phyloP scores from a whole-genome alignment of 441 rosid species.

The Metrosideros polymorpha region DNA sequence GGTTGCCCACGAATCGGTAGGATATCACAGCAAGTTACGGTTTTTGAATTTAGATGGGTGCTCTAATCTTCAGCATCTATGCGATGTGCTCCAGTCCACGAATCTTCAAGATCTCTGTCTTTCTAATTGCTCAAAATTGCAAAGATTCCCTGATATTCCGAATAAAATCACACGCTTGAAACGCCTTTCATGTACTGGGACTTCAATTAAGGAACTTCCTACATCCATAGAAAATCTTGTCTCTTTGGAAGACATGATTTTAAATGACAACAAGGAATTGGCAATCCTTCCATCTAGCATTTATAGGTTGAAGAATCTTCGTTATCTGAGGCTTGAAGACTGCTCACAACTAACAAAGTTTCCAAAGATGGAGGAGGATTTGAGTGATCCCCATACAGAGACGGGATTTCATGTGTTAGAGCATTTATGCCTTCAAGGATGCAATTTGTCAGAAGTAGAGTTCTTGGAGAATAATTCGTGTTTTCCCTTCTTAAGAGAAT shows the following conservation, averaged over 20 bases:
- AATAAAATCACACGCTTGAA: fast-evolving
- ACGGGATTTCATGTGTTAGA: fast-evolving
- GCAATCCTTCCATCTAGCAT: background rate
- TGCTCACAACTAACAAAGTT: background rate
- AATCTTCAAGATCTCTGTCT: too few relatives aligned
- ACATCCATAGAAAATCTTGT: background rate
- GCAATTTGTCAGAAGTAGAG: background rate
- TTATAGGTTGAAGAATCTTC: background rate
- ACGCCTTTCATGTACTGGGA: fast-evolving
- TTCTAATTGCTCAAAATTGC: background rate
- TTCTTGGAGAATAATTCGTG: background rate
- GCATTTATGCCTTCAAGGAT: fast-evolving
- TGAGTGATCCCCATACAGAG: background rate
- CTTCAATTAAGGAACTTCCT: background rate
- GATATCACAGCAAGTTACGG: background rate
- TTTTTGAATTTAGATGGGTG: fast-evolving
- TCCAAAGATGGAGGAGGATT: background rate
- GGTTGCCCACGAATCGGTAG: background rate
- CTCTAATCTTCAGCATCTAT: background rate
- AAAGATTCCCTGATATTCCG: background rate
- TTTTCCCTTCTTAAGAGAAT: fast-evolving
- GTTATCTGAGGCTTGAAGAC: fast-evolving
- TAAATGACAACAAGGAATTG: fast-evolving
- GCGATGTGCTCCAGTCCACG: background rate
- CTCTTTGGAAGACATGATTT: fast-evolving